Conservation (phyloP, 768 basidiomycete genomes). For the Tylopilus intermedius region DNA sequence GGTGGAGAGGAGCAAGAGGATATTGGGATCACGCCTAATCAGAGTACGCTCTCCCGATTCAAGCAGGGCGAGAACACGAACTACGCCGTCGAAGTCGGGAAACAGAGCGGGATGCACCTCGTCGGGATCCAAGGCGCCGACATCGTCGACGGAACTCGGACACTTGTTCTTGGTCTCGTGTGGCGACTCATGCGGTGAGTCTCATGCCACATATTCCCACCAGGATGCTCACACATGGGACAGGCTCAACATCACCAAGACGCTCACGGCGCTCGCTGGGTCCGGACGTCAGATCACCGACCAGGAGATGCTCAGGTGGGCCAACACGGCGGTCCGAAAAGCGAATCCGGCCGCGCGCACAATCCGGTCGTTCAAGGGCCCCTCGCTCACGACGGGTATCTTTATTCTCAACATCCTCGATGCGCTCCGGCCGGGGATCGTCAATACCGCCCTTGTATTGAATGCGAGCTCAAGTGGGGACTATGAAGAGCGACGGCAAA, state of each 20-base stretch:
- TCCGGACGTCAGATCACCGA: conserved; percentile 85
- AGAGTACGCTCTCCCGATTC: no score
- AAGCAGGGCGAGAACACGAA: no score
- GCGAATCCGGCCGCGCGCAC: conserved; percentile 52
- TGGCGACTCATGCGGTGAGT: conserved; percentile 94
- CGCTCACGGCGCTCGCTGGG: conserved; percentile 65
- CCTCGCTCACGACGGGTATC: conserved; percentile 77
- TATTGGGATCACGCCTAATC: no score
- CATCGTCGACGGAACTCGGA: conserved; percentile 90
- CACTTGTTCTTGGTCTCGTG: conserved; percentile 89
- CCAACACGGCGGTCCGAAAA: conserved; percentile 81
- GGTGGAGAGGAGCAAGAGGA: no score
- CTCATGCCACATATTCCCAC: no score
- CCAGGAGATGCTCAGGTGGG: conserved; percentile 93
- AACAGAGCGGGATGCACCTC: no score
- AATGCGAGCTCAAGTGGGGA: conserved; percentile 53
- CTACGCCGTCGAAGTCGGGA: no score
- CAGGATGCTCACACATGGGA: neutral
- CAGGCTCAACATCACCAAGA: conserved; percentile 87
- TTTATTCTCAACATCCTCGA: conserved; percentile 95
- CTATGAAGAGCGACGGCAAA: conserved; percentile 88
- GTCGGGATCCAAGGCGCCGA: conserved; percentile 51
- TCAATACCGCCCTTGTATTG: conserved; percentile 80
- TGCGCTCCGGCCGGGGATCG: conserved; percentile 87
- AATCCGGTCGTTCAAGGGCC: conserved; percentile 94